These are phyloP conservation scores for Pyrrhoderma noxium DNA, from an alignment of 1,284 basidiomycete genomes.

Conservation along the genomic window DNA sequence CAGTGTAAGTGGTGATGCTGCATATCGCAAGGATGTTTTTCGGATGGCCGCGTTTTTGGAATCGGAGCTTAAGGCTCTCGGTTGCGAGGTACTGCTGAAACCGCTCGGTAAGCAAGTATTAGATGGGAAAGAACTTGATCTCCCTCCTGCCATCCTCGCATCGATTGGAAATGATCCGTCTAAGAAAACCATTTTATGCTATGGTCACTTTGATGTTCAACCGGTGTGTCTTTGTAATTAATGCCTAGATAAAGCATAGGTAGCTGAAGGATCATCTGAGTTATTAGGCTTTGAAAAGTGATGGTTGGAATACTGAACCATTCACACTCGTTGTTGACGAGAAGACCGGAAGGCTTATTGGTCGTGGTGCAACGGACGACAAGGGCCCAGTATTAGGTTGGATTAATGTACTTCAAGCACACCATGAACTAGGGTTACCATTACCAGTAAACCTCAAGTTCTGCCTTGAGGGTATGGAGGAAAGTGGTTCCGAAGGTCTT, in stretches of 20 bases:
- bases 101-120: constrained; percentile 79
- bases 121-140: constrained; percentile 69
- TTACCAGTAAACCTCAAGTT: constrained; percentile 93
- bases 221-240: constrained; percentile 48
- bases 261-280: background rate
- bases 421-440: constrained; percentile 62
- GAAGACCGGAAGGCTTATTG: constrained; percentile 70
- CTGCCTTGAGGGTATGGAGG: constrained; percentile 99
- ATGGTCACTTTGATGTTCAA: constrained; percentile 87
- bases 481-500: constrained; percentile 89
- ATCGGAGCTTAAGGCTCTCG: constrained; percentile 62
- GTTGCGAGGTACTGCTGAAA: constrained; percentile 66
- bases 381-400: constrained; percentile 92
- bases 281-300: constrained; percentile 47
- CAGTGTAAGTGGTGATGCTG: constrained; percentile 62
- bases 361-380: constrained; percentile 89
- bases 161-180: constrained; percentile 74
- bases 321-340: constrained; percentile 73
- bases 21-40: constrained; percentile 69
- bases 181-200: constrained; percentile 90
- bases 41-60: constrained; percentile 81
- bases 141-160: constrained; percentile 81
- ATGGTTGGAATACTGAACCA: constrained; percentile 91
- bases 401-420: constrained; percentile 93
- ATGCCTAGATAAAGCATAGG: background rate